Conservation (phyloP, 352 stramenopile species). For the Plasmopara halstedii region DNA sequence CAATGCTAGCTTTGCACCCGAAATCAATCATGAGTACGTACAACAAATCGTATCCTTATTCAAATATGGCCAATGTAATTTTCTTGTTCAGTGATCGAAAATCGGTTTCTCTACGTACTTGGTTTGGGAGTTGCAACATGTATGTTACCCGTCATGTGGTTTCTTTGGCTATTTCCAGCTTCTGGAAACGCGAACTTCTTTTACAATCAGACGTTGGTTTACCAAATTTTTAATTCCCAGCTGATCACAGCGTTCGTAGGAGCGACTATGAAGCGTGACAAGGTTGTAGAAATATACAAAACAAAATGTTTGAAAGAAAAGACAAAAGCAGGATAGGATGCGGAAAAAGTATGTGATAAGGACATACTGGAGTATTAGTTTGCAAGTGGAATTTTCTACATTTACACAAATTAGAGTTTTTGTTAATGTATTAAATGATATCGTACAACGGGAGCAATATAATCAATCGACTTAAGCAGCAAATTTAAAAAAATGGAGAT, state of each 20-base stretch:
- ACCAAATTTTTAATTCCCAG: conserved; percentile 78
- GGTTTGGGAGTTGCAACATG: conserved; percentile 59
- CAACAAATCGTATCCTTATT: background rate
- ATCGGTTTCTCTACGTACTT: conserved; percentile 65
- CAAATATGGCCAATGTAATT: background rate
- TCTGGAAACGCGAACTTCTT: conserved; percentile 87
- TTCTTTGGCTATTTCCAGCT: conserved; percentile 79
- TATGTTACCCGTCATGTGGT: conserved; percentile 82
- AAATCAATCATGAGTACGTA: conserved; percentile 69
- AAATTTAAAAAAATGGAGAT: conserved; percentile 4
- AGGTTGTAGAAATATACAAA: conserved; percentile 56
- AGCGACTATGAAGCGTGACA: conserved; percentile 79
- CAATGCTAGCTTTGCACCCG: conserved; percentile 56
- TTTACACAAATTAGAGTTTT: no score
- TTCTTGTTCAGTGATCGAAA: conserved; percentile 49
- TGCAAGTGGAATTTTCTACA: no score
- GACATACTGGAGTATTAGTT: no score
- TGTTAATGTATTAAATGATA: no score
- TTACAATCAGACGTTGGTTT: conserved; percentile 85
- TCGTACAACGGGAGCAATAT: no score
- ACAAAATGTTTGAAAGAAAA: conserved; percentile 13
- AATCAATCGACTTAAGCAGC: no score
- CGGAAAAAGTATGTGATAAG: no score
- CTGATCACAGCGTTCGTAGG: conserved; percentile 70
- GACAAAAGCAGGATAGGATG: conserved; percentile 5